A percentile compares a stretch with the other conserved stretches of the same genome.
phyloP scores from a whole-genome alignment of 2,329 filamentous ascomycete genomes.

The Fusarium sp. region DNA sequence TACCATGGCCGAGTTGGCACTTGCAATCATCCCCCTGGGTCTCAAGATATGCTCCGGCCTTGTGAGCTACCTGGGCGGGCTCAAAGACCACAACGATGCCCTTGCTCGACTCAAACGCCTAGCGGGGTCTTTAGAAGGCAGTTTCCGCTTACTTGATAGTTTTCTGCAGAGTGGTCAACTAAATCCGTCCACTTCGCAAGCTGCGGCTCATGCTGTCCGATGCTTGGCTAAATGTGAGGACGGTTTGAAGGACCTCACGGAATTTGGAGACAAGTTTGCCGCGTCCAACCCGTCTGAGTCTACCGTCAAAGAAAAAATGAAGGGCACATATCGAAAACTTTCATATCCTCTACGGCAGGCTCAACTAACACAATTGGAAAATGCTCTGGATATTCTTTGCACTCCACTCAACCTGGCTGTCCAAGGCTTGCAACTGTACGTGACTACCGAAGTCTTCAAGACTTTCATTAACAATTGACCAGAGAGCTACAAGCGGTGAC shows the following conservation, averaged over 20 bases:
- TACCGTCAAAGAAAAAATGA: neutral
- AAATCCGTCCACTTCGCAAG: fast-evolving
- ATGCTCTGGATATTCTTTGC: neutral
- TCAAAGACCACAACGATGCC: neutral
- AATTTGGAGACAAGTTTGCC: neutral
- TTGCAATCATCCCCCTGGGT: fast-evolving
- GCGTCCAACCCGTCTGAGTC: neutral
- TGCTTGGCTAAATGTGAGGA: neutral
- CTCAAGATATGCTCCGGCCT: neutral
- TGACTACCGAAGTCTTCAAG: neutral
- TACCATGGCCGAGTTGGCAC: neutral
- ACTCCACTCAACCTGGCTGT: neutral
- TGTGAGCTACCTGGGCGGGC: neutral
- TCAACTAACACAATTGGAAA: neutral
- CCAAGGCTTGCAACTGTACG: neutral
- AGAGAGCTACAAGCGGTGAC: no score
- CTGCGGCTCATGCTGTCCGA: fast-evolving
- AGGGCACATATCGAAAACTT: neutral
- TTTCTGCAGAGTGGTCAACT: neutral
- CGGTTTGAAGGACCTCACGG: neutral
- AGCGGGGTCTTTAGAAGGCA: fast-evolving
- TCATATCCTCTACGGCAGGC: neutral
- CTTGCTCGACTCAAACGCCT: neutral
- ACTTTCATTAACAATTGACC: neutral
- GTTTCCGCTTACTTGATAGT: fast-evolving